phyloP scores from a whole-genome alignment of 495 filamentous ascomycete species.

The Rhizodiscina lignyota region DNA sequence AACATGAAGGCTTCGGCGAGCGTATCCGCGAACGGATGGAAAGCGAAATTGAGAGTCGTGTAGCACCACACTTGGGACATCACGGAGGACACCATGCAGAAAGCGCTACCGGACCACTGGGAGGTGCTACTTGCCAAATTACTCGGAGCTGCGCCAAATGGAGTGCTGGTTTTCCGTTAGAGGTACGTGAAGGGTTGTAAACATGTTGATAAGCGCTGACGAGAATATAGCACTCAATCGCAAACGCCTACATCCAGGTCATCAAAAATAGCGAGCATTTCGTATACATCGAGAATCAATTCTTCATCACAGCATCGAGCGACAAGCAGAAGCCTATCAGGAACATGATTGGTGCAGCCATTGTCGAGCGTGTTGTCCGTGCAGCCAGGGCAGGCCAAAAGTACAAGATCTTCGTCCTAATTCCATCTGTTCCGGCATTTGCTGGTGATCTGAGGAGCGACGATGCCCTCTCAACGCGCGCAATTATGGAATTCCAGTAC shows the following conservation, averaged over 20 bases:
- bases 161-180: slow-evolving; percentile 48
- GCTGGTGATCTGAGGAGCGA: slow-evolving; percentile 74
- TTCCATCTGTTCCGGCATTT: slow-evolving; percentile 80
- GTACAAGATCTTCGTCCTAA: slow-evolving; percentile 73
- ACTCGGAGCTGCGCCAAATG: slow-evolving; percentile 55
- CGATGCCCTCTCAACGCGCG: slow-evolving; percentile 65
- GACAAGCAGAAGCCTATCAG: slow-evolving; percentile 60
- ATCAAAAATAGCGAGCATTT: slow-evolving; percentile 73
- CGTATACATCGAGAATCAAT: slow-evolving; percentile 94
- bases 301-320: slow-evolving; percentile 86
- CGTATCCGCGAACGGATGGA: neutral
- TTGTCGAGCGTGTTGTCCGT: slow-evolving; percentile 73
- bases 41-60: no score
- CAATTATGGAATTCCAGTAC: slow-evolving; percentile 95
- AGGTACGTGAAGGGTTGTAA: slow-evolving; percentile 8
- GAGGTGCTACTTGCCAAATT: slow-evolving; percentile 36
- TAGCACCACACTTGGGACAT: no score
- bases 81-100: slow-evolving; percentile 8
- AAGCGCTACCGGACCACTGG: slow-evolving; percentile 4
- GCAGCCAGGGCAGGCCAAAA: slow-evolving; percentile 54
- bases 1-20: slow-evolving; percentile 15
- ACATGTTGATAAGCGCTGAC: neutral
- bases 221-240: slow-evolving; percentile 56
- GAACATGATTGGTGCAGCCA: slow-evolving; percentile 77
- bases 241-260: slow-evolving; percentile 70